A percentile compares a stretch with the other conserved stretches of the same genome.
These are phyloP conservation scores for Cladophialophora carrionii DNA, from an alignment of 2,329 filamentous ascomycete genomes.

Conservation along the genomic window DNA sequence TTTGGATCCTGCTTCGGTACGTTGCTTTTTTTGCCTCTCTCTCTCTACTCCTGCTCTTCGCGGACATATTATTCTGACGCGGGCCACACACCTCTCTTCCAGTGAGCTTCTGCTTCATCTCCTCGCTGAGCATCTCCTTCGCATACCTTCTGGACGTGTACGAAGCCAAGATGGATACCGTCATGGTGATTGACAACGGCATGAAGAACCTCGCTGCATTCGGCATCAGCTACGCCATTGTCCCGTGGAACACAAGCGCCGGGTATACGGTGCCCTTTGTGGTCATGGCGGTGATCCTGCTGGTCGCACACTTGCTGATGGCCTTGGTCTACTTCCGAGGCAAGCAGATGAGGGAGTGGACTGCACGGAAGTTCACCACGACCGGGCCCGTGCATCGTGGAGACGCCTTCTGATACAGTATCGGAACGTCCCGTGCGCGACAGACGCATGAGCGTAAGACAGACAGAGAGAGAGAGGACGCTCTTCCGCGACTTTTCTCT, in stretches of 20 bases:
- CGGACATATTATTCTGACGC: background rate
- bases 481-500: background rate
- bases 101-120: conserved; percentile 27
- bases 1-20: conserved; percentile 23
- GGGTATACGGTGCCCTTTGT: conserved; percentile 25
- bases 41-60: background rate
- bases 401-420: conserved; percentile 16
- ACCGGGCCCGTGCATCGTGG: conserved; percentile 15
- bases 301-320: conserved; percentile 26
- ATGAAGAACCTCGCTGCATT: conserved; percentile 28
- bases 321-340: conserved; percentile 18
- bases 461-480: too few species aligned
- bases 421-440: background rate
- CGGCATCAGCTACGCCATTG: conserved; percentile 27
- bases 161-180: conserved; percentile 24
- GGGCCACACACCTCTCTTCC: background rate
- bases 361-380: conserved; percentile 9
- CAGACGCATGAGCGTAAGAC: background rate
- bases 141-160: conserved; percentile 27
- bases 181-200: conserved; percentile 29
- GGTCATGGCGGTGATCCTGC: conserved; percentile 22
- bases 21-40: conserved; percentile 1
- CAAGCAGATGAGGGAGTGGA: conserved; percentile 20
- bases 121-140: conserved; percentile 21
- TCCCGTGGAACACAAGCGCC: conserved; percentile 26